A percentile compares a stretch with the other conserved stretches of the same genome.
These are phyloP conservation scores for Penicillium sp. DNA, from an alignment of 2,329 filamentous ascomycete species.

Conservation along the genomic window DNA sequence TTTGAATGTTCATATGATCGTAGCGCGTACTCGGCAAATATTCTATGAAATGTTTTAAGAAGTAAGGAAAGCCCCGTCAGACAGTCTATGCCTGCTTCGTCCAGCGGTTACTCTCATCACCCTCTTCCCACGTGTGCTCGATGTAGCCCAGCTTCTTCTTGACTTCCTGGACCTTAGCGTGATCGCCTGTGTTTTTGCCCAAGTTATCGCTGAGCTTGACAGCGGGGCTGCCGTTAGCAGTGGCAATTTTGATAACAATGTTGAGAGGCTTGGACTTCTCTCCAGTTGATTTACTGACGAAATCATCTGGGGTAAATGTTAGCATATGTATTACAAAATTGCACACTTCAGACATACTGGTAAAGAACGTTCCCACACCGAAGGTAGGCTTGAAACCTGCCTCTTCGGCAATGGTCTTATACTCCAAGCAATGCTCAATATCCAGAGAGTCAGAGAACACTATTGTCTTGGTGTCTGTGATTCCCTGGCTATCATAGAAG, in stretches of 20 bases:
- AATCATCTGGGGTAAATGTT: conserved; percentile 64
- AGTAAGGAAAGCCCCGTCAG: no score
- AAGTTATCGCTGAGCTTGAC: conserved; percentile 93
- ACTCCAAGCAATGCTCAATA: conserved; percentile 85
- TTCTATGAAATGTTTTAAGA: neutral
- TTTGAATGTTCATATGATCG: neutral
- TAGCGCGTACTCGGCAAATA: neutral
- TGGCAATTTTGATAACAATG: conserved; percentile 96
- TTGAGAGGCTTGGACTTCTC: conserved; percentile 89
- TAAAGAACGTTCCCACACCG: conserved; percentile 92
- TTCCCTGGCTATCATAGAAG: conserved; percentile 75
- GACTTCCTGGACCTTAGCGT: conserved; percentile 72
- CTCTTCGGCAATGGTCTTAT: conserved; percentile 78
- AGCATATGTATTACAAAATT: neutral
- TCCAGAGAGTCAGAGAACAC: conserved; percentile 96
- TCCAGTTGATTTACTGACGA: conserved; percentile 66
- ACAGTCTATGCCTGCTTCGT: conserved; percentile 42
- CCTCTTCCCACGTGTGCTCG: conserved; percentile 78
- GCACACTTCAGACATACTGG: conserved; percentile 54
- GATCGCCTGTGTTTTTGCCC: conserved; percentile 91
- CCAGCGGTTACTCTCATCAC: conserved; percentile 83
- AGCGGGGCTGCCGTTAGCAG: conserved; percentile 74
- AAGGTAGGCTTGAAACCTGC: conserved; percentile 83
- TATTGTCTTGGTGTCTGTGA: conserved; percentile 79
- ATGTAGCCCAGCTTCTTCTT: conserved; percentile 84